Percentiles rank a stretch among this genome's conserved stretches.
phyloP scores from a whole-genome alignment of 2,329 filamentous ascomycete species.

The Aspergillus viridinutans region DNA sequence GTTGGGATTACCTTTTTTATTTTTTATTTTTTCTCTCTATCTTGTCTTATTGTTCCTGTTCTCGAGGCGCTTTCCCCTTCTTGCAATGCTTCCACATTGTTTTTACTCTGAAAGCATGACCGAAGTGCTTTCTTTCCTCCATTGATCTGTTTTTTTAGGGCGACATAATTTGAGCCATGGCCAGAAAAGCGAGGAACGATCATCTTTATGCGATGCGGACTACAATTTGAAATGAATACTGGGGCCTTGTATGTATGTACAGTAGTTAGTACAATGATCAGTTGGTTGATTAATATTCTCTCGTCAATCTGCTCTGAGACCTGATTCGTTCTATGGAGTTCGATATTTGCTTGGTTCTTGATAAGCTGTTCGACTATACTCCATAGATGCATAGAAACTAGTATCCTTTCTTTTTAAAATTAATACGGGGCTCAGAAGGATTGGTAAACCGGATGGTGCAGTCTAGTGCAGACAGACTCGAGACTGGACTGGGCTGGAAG shows the following conservation, averaged over 20 bases:
- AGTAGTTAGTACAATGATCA: not conserved
- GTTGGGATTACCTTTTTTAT: conserved; percentile 15
- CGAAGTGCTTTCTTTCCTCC: not conserved
- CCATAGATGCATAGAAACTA: not conserved
- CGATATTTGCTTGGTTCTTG: not conserved
- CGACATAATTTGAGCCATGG: not conserved
- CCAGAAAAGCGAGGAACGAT: not conserved
- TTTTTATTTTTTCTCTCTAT: conserved; percentile 8
- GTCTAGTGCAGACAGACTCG: not conserved
- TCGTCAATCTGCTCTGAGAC: not conserved
- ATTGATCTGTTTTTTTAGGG: not conserved
- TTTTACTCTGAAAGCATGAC: conserved; percentile 3
- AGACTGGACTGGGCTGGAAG: not conserved
- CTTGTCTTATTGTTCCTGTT: conserved; percentile 6
- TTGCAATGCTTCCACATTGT: not conserved
- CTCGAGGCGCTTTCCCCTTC: conserved; percentile 1
- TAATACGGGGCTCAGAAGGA: not conserved
- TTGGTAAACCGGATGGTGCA: not conserved
- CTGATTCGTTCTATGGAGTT: not conserved
- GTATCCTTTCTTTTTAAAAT: not conserved
- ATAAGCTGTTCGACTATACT: not conserved
- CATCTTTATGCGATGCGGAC: not conserved
- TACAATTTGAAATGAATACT: not conserved
- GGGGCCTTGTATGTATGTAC: not conserved
- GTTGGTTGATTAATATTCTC: not conserved